These are phyloP conservation scores for Diutina mesorugosa DNA, from an alignment of 1,139 yeast species.

Conservation along the genomic window DNA sequence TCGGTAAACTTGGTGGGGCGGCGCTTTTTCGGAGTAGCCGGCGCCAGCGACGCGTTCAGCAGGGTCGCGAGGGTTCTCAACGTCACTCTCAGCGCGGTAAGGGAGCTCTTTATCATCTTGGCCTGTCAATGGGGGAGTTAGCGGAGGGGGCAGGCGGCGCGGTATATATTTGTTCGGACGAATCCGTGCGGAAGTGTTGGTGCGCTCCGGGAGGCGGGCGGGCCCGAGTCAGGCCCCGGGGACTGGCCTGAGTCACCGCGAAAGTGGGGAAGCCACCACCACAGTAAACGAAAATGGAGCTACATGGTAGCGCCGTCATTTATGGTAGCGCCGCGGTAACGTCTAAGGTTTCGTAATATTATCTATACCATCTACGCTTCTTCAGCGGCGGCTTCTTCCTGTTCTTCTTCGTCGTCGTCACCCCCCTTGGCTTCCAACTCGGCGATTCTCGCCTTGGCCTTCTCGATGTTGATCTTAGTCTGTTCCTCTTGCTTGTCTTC, in stretches of 20 bases:
- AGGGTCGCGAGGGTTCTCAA: not conserved
- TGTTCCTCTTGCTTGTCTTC: conserved; percentile 69
- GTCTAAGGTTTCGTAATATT: not conserved
- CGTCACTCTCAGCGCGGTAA: not conserved
- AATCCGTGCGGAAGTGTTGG: not conserved
- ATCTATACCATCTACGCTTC: not conserved
- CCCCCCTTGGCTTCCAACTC: conserved; percentile 36
- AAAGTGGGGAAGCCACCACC: not conserved
- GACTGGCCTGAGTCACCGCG: not conserved
- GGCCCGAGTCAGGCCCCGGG: not conserved
- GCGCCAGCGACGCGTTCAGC: not conserved
- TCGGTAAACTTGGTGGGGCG: conserved; percentile 57
- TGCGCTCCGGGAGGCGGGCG: not conserved
- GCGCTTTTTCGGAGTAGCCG: conserved; percentile 13
- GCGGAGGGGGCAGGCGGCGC: not conserved
- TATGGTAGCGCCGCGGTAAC: not conserved
- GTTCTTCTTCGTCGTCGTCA: conserved; percentile 15
- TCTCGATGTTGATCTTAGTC: conserved; percentile 62
- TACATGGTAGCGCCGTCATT: not conserved
- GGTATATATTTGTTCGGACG: not conserved
- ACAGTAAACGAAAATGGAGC: not conserved
- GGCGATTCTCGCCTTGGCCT: conserved; percentile 66
- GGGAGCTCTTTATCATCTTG: not conserved
- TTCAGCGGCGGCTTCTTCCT: not conserved
- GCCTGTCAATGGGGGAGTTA: not conserved